Evolutionary conservation across 2,329 filamentous ascomycete species (phyloP).

Genomic region (Trichoderma hamatum): DNA sequence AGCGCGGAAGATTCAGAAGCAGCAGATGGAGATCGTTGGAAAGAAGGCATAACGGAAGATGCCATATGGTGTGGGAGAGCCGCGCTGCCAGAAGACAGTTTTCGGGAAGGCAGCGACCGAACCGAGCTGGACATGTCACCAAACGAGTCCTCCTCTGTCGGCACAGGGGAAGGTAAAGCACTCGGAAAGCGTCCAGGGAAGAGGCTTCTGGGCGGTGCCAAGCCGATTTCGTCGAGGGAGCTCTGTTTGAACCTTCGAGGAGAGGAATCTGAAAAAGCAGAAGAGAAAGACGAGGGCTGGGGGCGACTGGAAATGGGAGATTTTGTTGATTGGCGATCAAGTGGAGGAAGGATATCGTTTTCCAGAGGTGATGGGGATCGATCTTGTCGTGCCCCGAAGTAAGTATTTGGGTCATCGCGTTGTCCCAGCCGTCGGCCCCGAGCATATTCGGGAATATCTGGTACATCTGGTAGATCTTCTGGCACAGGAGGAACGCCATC

Average conservation of each 20-base stretch:
- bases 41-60: constrained; percentile 64
- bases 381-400: constrained; percentile 60
- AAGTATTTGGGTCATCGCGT: constrained; percentile 44
- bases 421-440: constrained; percentile 47
- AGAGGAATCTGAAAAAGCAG: constrained; percentile 43
- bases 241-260: constrained; percentile 50
- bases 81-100: constrained; percentile 72
- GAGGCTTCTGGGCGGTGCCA: constrained; percentile 55
- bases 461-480: constrained; percentile 50
- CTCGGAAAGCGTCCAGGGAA: constrained; percentile 61
- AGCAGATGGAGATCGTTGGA: constrained; percentile 79
- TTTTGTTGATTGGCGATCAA: constrained; percentile 35
- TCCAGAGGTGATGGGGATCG: constrained; percentile 60
- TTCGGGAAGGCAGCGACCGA: constrained; percentile 70
- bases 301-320: constrained; percentile 42
- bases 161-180: constrained; percentile 61
- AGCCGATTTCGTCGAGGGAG: constrained; percentile 54
- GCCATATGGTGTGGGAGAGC: constrained; percentile 46
- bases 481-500: constrained; percentile 51
- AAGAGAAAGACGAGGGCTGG: constrained; percentile 42
- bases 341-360: constrained; percentile 40
- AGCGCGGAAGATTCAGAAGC: constrained; percentile 78
- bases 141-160: constrained; percentile 70
- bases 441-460: constrained; percentile 45
- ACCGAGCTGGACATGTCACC: constrained; percentile 56